These are phyloP conservation scores for Dovyalis caffra DNA, from an alignment of 345 rosid species.

Conservation along the genomic window DNA sequence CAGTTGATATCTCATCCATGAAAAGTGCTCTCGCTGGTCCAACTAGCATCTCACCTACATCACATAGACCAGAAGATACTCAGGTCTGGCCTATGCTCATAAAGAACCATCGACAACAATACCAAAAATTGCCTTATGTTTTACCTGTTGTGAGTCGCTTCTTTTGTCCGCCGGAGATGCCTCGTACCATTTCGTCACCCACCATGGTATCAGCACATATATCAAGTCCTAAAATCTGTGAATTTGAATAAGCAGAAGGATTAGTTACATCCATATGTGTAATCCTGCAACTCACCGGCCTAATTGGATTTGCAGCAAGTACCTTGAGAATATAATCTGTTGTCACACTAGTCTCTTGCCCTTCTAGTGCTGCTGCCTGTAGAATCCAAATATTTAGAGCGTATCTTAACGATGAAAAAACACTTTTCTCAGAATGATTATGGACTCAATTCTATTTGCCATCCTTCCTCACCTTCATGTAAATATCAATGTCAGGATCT, in stretches of 20 bases:
- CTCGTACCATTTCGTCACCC: constrained; percentile 58
- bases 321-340: constrained; percentile 87
- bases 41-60: constrained; percentile 70
- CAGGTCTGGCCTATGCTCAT: background rate
- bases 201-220: constrained; percentile 57
- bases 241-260: background rate
- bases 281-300: background rate
- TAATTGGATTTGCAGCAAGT: background rate
- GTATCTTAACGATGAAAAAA: background rate
- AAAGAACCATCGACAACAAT: background rate
- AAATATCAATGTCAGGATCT: constrained; percentile 81
- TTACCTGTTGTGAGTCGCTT: constrained; percentile 56
- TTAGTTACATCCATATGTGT: background rate
- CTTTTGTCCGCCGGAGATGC: constrained; percentile 62
- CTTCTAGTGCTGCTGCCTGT: constrained; percentile 69
- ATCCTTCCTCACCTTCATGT: constrained; percentile 57
- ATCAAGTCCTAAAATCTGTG: constrained; percentile 60
- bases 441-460: background rate
- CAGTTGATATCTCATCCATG: constrained; percentile 90
- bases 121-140: too few species aligned
- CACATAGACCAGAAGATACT: background rate
- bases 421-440: background rate
- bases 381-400: constrained; percentile 1
- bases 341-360: constrained; percentile 58
- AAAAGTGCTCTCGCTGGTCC: constrained; percentile 77